phyloP scores from a whole-genome alignment of 1,284 basidiomycete genomes.

The Lentinula novae-zelandiae region DNA sequence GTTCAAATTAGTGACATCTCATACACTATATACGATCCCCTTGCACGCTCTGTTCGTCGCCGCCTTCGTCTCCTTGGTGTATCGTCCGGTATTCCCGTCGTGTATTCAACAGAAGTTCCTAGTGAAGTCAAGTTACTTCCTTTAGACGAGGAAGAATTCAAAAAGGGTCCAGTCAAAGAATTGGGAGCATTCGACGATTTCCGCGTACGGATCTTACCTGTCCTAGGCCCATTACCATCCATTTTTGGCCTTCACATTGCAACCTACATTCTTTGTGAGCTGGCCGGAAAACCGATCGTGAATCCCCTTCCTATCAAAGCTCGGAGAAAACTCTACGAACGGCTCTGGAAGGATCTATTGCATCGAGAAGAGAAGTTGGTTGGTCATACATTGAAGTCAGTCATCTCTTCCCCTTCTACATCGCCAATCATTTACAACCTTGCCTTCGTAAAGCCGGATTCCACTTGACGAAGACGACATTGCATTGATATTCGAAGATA shows the following conservation, averaged over 20 bases:
- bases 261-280: slow-evolving; percentile 81
- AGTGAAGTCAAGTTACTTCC: slow-evolving; percentile 87
- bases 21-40: slow-evolving; percentile 89
- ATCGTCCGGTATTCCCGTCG: slow-evolving; percentile 81
- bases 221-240: slow-evolving; percentile 80
- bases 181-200: slow-evolving; percentile 93
- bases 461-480: slow-evolving; percentile 82
- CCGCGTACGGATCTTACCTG: slow-evolving; percentile 86
- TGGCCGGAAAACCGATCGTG: slow-evolving; percentile 78
- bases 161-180: slow-evolving; percentile 88
- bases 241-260: slow-evolving; percentile 88
- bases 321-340: slow-evolving; percentile 80
- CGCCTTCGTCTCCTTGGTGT: slow-evolving; percentile 73
- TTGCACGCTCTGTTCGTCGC: slow-evolving; percentile 87
- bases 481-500: slow-evolving; percentile 81
- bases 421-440: neutral
- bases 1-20: slow-evolving; percentile 97
- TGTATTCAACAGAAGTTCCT: slow-evolving; percentile 94
- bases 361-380: slow-evolving; percentile 66
- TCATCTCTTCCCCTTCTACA: slow-evolving; percentile 4
- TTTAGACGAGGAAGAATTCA: slow-evolving; percentile 88
- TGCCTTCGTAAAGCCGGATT: slow-evolving; percentile 49
- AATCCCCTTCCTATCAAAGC: slow-evolving; percentile 84
- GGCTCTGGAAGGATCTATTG: slow-evolving; percentile 73
- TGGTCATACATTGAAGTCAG: slow-evolving; percentile 51